Evolutionary conservation across 352 stramenopile species (phyloP), one percentile per base, ranked within the genome.

Genomic region (Globisporangium takayamanum): DNA sequence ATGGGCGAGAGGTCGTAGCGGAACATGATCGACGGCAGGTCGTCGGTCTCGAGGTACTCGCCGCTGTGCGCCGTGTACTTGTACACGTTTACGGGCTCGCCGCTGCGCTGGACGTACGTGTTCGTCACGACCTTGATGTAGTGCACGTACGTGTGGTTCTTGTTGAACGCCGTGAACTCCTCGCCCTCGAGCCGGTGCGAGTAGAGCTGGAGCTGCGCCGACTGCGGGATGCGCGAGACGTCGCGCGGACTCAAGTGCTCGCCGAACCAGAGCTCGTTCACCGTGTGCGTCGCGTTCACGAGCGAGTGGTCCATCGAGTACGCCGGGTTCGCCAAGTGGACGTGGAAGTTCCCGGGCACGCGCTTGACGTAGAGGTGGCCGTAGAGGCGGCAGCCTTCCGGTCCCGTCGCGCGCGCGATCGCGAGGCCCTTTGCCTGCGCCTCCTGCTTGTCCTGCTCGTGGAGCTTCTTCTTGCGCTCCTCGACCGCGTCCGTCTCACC

Each of bases 71-170:
- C 84, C 62, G 86, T 95, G 83, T 95, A 95, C 78, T 94, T 93
- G 84, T 94, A 95, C 55, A 94, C 66, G 47, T 80, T 87, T 65
- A 93, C 66, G 50, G 68, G 63, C 3, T 63, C 72, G 46, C 80
- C 76, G 51, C 59, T 61, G 55, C 59, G 70, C 57, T 97, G 80
- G 49, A 96, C 70, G 66, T 94, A 94, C 72, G 79, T 68, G 73
- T 94, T 98, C 10, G 92, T 98, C 65, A 98, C 93, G 28, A 99
- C 95, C 75, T 99, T 99, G 66, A 99, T 98, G 83, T 99, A 99
- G 76, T 99, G 97, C 78, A 99, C 95, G 67, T 97, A 97, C 60
- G 96, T 98, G 73, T 97, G 88, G 75, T 99, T 97, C 68, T 96
- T 94, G 66, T 95, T 80, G 55, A 85, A 85, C 25, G 89, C 96